Base-by-base conservation (phyloP, 352 stramenopile species). In the Globisporangium sylvaticum region DNA sequence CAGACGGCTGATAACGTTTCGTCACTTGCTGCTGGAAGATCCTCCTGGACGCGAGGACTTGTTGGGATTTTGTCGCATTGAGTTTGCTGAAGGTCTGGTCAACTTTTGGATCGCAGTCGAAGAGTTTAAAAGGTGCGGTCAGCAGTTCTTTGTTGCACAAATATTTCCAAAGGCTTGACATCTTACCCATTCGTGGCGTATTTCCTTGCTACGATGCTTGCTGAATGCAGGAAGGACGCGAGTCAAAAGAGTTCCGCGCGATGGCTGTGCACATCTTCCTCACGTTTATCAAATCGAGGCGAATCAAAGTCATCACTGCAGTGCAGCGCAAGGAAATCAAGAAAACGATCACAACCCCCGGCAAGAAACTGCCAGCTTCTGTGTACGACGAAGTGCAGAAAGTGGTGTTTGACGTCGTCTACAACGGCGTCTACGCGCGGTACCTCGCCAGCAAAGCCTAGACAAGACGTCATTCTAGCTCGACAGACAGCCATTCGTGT, bases 311-410 rank as follows among this genome's bases (percentile, higher is more conserved):
- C 15, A 81, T 88, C 60, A 91, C 83, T 5, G 79, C 80, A 1
- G 78, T 79, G 4, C 81, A 90, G 57, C 77, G 77, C 55, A 92
- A 90, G 59, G 81, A 77, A 39, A 87, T 92, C 64, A 87, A 89
- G 62, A 87, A 87, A 15, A 62, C 64, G 29, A 88, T 90, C 65
- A 90, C 83, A 3, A 87, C 72, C 5, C 80, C 81, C 1, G 80
- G 72, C 34, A 87, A 80, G 44, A 84, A 79, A 31, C 46, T 92
- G 24, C 73, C 74, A 0, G 31, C 32, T 0, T 68, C 62, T 1
- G 71, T 92, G 5, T 90, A 78, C 64, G 78, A 90, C 58, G 83
- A 92, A 7, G 64, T 83, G 0, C 80, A 88, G 56, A 46, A 65
- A 4, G 70, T 88, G 42, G 76, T 89, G 25, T 86, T 88, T 53